Base-by-base conservation (phyloP, 805 yeast species). In the Groenewaldozyma salmanticensis region DNA sequence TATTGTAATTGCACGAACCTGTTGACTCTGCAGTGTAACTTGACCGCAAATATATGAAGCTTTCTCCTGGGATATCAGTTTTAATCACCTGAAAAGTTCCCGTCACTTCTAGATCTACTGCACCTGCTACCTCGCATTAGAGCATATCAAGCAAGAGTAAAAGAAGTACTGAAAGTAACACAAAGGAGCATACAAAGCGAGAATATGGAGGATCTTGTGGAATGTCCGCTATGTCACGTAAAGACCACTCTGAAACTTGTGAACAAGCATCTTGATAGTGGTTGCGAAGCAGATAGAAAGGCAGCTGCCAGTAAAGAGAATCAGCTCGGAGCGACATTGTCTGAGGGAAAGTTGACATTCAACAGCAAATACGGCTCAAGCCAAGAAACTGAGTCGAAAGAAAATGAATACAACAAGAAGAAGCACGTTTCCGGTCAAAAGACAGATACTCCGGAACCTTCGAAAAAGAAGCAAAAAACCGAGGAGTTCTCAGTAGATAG, bases 181-280 rank as follows among this genome's bases (percentile, higher is more conserved):
- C n/a, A n/a, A n/a, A n/a, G n/a, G n/a, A n/a, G n/a, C n/a, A n/a
- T n/a, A n/a, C n/a, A n/a, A n/a, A n/a, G n/a, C n/a, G n/a, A n/a
- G n/a, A n/a, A n/a, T n/a, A 24, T 24, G 29, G 11, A 7, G 7
- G 29, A 24, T 9, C 13, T 24, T 9, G 54, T 54, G 19, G 37
- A 36, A 22, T 60, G 65, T 43, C 65, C 65, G 1, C 35, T 60
- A 4, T 60, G 65, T 34, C 50, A 50, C 19, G 45, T 46, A 40
- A 42, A 44, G 13, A 52, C 62, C n/a, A 46, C 61, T 3, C 53
- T 52, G 37, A 43, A 47, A n/a, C 47, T 42, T 5, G 55, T 61
- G 21, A 61, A 61, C 35, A 36, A 40, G 24, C 66, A 61, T 45
- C 40, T 60, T 7, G 66, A 61, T 37, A 43, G 43, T 24, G 66